Conservation (phyloP, 2,329 filamentous ascomycete genomes). For the Hypomyces rosellus region DNA sequence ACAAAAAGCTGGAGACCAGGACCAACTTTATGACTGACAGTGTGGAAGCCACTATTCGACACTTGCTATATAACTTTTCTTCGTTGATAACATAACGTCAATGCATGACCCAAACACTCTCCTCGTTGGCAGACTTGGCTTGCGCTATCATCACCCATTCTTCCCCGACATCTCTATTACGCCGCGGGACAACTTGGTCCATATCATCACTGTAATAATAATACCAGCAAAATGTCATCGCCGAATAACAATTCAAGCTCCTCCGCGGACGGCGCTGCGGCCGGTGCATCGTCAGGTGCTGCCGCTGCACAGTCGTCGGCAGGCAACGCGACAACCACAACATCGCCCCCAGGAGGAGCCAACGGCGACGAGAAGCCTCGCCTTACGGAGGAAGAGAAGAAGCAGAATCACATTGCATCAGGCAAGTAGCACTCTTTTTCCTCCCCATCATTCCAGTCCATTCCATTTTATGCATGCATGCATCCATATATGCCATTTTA, state of each 20-base stretch:
- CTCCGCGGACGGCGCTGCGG: slow-evolving; percentile 18
- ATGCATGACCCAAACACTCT: no score
- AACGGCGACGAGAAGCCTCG: slow-evolving; percentile 42
- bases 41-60: no score
- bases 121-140: no score
- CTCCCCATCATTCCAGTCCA: no score
- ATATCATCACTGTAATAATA: neutral
- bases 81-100: no score
- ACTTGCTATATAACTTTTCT: no score
- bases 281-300: neutral
- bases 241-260: slow-evolving; percentile 23
- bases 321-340: slow-evolving; percentile 2
- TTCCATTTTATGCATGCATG: neutral
- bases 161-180: neutral
- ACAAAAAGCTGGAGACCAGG: no score
- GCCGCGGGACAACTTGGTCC: neutral
- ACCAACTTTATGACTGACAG: no score
- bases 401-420: slow-evolving; percentile 49
- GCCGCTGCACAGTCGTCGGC: neutral
- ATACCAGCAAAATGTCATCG: slow-evolving; percentile 19
- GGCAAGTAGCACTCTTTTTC: slow-evolving; percentile 29
- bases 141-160: neutral
- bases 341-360: neutral
- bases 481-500: no score
- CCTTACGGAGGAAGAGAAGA: slow-evolving; percentile 49